A percentile compares a stretch with the other conserved stretches of the same genome.
These are phyloP conservation scores for Coleophoma crateriformis DNA, from an alignment of 2,329 filamentous ascomycete genomes.

Conservation along the genomic window DNA sequence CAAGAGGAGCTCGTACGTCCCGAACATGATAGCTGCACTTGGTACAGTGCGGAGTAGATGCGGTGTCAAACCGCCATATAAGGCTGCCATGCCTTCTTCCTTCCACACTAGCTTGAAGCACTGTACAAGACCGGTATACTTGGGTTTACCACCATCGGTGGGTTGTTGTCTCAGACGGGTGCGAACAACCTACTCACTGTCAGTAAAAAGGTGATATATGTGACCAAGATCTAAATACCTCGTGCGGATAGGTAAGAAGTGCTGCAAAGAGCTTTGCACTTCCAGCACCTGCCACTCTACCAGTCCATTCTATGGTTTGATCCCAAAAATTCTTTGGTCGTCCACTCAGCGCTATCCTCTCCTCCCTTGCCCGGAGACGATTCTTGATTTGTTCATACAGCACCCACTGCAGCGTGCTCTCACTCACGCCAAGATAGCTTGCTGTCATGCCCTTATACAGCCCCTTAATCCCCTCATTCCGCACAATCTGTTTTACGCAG, in stretches of 20 bases:
- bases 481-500: conserved; percentile 76
- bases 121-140: conserved; percentile 84
- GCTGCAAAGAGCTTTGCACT: conserved; percentile 82
- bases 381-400: conserved; percentile 90
- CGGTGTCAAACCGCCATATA: conserved; percentile 88
- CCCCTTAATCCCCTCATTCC: conserved; percentile 73
- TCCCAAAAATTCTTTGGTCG: conserved; percentile 67
- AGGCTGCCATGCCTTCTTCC: conserved; percentile 77
- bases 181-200: conserved; percentile 57
- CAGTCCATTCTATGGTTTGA: conserved; percentile 68
- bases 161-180: conserved; percentile 83
- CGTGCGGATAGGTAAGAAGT: conserved; percentile 84
- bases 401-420: conserved; percentile 90
- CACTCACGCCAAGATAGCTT: conserved; percentile 84
- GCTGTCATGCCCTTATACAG: conserved; percentile 89
- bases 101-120: conserved; percentile 85
- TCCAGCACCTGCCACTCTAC: conserved; percentile 74
- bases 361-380: conserved; percentile 60
- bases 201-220: conserved; percentile 1
- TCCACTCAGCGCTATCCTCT: conserved; percentile 49
- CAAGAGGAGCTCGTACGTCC: conserved; percentile 55
- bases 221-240: conserved; percentile 47
- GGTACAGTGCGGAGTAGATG: conserved; percentile 89
- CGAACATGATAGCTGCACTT: conserved; percentile 93
- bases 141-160: conserved; percentile 62